Evolutionary conservation across 768 basidiomycete genomes (phyloP).

Genomic region (Tulasnella sp.): DNA sequence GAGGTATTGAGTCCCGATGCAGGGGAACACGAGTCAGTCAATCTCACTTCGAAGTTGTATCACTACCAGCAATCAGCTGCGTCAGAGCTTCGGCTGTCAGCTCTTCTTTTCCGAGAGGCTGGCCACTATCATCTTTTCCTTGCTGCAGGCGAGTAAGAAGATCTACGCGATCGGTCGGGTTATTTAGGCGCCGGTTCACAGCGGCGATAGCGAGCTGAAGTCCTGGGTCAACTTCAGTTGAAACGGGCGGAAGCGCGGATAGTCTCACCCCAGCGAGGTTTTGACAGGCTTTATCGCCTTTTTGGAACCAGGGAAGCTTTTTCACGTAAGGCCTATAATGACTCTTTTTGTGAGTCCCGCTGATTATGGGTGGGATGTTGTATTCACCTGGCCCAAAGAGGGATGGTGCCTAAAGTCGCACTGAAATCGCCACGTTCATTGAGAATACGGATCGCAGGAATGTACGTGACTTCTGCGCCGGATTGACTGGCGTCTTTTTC

Average conservation of each 20-base stretch:
- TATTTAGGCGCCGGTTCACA: conserved; percentile 68
- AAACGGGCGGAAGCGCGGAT: too few species aligned
- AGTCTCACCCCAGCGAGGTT: conserved; percentile 58
- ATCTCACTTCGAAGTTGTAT: conserved; percentile 87
- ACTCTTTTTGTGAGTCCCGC: not conserved
- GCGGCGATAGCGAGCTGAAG: conserved; percentile 36
- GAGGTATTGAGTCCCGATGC: not conserved
- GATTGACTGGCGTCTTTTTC: conserved; percentile 30
- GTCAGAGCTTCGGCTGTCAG: conserved; percentile 86
- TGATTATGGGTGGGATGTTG: not conserved
- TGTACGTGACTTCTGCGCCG: conserved; percentile 47
- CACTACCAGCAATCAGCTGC: conserved; percentile 81
- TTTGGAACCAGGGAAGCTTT: conserved; percentile 70
- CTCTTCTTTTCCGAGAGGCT: conserved; percentile 75
- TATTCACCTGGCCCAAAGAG: conserved; percentile 53
- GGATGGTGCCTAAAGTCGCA: conserved; percentile 76
- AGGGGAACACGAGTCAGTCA: not conserved
- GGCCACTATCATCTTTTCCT: conserved; percentile 72
- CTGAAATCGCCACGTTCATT: conserved; percentile 86
- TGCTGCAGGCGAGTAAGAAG: conserved; percentile 75
- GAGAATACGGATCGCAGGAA: conserved; percentile 80
- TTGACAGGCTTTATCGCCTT: conserved; percentile 62
- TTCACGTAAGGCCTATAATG: conserved; percentile 51
- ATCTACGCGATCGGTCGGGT: conserved; percentile 69
- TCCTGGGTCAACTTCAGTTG: not conserved